Evolutionary conservation across 805 yeast genomes (phyloP).

Genomic region (Candida chilensis): DNA sequence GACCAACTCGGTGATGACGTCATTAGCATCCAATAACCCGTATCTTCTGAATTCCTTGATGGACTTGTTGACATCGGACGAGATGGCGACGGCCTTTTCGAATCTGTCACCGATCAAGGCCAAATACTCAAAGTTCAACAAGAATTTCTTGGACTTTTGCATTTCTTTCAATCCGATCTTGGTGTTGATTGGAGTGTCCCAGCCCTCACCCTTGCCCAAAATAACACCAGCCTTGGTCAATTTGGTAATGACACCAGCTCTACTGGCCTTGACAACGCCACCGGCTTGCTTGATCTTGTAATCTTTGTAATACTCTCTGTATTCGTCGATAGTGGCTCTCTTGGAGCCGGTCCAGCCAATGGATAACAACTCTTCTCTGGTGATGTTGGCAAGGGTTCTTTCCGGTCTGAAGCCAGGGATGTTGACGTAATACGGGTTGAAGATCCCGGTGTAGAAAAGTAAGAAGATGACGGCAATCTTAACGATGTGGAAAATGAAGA

Average conservation of each 20-base stretch:
- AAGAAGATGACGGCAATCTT: slow-evolving; percentile 51
- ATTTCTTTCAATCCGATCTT: slow-evolving; percentile 22
- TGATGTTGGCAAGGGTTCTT: slow-evolving; percentile 18
- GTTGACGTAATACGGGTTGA: slow-evolving; percentile 63
- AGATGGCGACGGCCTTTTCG: slow-evolving; percentile 20
- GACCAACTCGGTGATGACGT: slow-evolving; percentile 76
- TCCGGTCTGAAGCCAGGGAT: slow-evolving; percentile 21
- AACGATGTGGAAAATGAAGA: slow-evolving; percentile 63
- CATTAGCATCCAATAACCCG: slow-evolving; percentile 49
- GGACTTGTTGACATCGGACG: slow-evolving; percentile 23
- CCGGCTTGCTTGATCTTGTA: slow-evolving; percentile 58
- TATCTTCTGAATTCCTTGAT: slow-evolving; percentile 59
- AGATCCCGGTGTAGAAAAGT: slow-evolving; percentile 56
- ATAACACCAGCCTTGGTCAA: slow-evolving; percentile 51
- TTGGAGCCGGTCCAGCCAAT: slow-evolving; percentile 96
- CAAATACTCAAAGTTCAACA: slow-evolving; percentile 47
- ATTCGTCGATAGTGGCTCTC: slow-evolving; percentile 61
- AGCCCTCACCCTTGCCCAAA: slow-evolving; percentile 81
- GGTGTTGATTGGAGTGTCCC: slow-evolving; percentile 41
- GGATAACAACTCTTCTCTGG: slow-evolving; percentile 45
- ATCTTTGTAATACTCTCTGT: slow-evolving; percentile 61
- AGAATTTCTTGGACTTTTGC: slow-evolving; percentile 32
- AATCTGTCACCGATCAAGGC: slow-evolving; percentile 39
- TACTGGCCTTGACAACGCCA: slow-evolving; percentile 68
- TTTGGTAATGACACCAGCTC: slow-evolving; percentile 55